Evolutionary conservation across 805 yeast species (phyloP).

Genomic region (Teunomyces aglyptinius): DNA sequence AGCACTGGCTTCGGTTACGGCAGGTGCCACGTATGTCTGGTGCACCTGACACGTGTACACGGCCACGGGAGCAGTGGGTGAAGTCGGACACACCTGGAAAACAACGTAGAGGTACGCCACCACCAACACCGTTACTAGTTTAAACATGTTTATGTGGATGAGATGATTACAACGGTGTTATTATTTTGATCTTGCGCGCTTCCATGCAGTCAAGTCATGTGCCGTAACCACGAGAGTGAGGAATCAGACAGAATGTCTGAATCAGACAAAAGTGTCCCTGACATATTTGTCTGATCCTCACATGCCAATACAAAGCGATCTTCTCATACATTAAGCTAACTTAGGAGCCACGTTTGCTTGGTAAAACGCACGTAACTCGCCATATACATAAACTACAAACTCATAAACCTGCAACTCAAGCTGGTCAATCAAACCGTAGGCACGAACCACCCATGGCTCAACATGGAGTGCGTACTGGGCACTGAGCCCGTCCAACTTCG

Average conservation of each 20-base stretch:
- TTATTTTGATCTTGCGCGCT: too few species aligned
- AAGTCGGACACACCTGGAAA: conserved; percentile 6
- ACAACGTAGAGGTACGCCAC: conserved; percentile 7
- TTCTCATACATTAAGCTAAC: conserved; percentile 4
- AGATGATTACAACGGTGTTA: too few species aligned
- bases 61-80: not conserved
- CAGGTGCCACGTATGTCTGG: not conserved
- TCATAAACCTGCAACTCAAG: conserved; percentile 32
- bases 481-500: conserved; percentile 24
- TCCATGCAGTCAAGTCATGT: not conserved
- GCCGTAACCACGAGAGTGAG: too few species aligned
- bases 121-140: conserved; percentile 3
- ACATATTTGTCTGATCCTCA: too few species aligned
- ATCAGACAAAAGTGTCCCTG: too few species aligned
- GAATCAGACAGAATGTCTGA: not conserved
- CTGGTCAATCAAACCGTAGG: conserved; percentile 34
- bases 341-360: conserved; percentile 20
- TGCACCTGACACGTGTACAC: not conserved
- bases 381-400: conserved; percentile 18
- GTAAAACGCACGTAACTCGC: conserved; percentile 20
- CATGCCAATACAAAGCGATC: too few species aligned
- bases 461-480: conserved; percentile 22
- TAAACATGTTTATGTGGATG: not conserved
- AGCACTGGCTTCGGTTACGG: not conserved
- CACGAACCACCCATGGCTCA: conserved; percentile 30